Conservation (phyloP, 805 yeast species). For the Saccharomycopsis javanensis region DNA sequence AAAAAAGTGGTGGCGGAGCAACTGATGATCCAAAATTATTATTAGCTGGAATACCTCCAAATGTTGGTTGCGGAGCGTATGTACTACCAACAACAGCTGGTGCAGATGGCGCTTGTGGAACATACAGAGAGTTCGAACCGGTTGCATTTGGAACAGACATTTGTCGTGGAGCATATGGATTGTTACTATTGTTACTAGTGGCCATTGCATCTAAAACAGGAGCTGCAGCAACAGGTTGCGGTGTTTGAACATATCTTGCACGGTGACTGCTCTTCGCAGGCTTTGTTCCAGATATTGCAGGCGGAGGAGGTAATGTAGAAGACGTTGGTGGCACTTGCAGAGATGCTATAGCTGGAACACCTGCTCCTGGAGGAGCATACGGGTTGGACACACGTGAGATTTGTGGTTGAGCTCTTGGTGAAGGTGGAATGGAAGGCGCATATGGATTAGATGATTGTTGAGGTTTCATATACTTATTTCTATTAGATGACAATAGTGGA, state of each 20-base stretch:
- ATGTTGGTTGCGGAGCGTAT: slow-evolving; percentile 7
- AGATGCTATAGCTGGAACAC: slow-evolving; percentile 23
- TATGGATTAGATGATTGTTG: neutral
- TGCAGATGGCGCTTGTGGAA: slow-evolving; percentile 17
- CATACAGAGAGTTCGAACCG: slow-evolving; percentile 11
- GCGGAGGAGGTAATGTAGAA: slow-evolving; percentile 12
- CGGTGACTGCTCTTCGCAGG: slow-evolving; percentile 25
- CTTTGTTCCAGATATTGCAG: slow-evolving; percentile 15
- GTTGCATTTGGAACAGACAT: slow-evolving; percentile 24
- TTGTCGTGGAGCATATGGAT: slow-evolving; percentile 28
- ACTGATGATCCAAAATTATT: slow-evolving; percentile 6
- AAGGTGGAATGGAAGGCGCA: neutral
- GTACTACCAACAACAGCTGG: slow-evolving; percentile 20
- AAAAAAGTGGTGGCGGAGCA: slow-evolving; percentile 10
- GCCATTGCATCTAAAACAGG: slow-evolving; percentile 18
- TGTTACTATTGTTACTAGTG: neutral
- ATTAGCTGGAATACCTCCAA: neutral
- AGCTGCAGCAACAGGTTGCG: slow-evolving; percentile 24
- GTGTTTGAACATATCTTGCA: slow-evolving; percentile 22
- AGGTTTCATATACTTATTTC: neutral
- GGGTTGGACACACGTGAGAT: slow-evolving; percentile 20
- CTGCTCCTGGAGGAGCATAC: slow-evolving; percentile 12
- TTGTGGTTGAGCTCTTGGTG: neutral
- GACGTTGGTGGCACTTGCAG: slow-evolving; percentile 22
- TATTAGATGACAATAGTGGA: neutral